Evolutionary conservation across 768 basidiomycete genomes (phyloP).

Genomic region (Lentinula sp.): DNA sequence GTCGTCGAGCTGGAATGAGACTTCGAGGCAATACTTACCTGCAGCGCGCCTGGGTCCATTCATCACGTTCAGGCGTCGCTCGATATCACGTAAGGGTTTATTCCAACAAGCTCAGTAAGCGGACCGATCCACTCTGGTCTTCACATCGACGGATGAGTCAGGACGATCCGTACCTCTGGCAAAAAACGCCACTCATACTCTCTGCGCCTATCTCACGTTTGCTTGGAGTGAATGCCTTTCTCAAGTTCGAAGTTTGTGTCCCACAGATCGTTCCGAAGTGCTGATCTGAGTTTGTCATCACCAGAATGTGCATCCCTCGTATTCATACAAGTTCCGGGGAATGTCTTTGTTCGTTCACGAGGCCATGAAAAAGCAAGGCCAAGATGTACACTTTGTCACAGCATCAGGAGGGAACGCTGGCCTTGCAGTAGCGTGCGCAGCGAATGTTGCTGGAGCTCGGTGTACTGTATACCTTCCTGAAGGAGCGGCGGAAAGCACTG

Average conservation of each 20-base stretch:
- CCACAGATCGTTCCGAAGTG: background rate
- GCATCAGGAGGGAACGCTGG: conserved; percentile 84
- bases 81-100: background rate
- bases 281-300: background rate
- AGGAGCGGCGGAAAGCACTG: conserved; percentile 40
- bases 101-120: background rate
- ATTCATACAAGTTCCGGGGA: conserved; percentile 76
- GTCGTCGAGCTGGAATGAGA: too few species aligned
- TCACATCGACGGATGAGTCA: background rate
- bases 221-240: conserved; percentile 47
- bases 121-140: background rate
- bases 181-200: conserved; percentile 59
- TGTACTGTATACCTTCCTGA: conserved; percentile 68
- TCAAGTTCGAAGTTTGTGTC: conserved; percentile 63
- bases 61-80: too few species aligned
- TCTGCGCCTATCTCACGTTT: conserved; percentile 52
- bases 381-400: conserved; percentile 53
- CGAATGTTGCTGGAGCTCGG: conserved; percentile 42
- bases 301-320: conserved; percentile 65
- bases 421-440: conserved; percentile 61
- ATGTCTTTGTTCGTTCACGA: conserved; percentile 56
- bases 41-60: too few species aligned
- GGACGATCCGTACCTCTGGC: conserved; percentile 33
- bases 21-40: too few species aligned
- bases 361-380: conserved; percentile 44